Evolutionary conservation across 148 eudicot species (phyloP), one percentile per base, ranked within the genome.

Genomic region (Amaranthus cruentus): DNA sequence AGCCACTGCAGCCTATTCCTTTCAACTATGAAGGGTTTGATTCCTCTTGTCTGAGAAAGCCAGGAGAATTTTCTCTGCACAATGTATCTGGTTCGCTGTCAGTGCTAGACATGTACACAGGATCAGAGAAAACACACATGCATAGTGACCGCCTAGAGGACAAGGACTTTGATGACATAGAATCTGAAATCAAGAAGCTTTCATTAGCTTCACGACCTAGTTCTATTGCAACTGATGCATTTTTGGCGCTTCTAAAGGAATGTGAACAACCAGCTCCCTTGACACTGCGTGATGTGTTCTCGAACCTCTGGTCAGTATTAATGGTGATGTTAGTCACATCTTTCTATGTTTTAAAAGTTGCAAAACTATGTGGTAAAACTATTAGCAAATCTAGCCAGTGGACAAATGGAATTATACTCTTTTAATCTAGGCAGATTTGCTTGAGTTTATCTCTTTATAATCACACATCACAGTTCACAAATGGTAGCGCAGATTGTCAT

Each of bases 231-330:
- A 80, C 79, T 84, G 86, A 88, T 75, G 85, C 97, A 10, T 83
- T 87, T 75, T 75, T 58, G 21, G 88, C 87, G 55, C 81, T 95
- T 28, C 77, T 92, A 59, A 82, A 76, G 71, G 91, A 89, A 76
- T 91, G 97, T 73, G 89, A 83, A 73, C 97, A 92, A 79, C 84
- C 90, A 71, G 75, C 81, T 60, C 96, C 98, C 43, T 80, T 80
- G 48, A 84, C 80, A 66, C 74, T 95, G 51, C 46, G 79, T 55
- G 94, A 88, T 66, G 87, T 92, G 18, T 82, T 95, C 79, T 77
- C 82, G 28, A 85, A 73, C 64, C 84, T 87, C 76, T 90, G 99
- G 99, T 95, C 73, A 68, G 96, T 90, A 54, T 70, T 8, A 47
- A 11, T 61, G 46, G 38, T 61, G 11, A 9, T 57, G 0, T 13